A percentile compares a stretch with the other conserved stretches of the same genome.
Conservation (phyloP, 192 early-diverging fungal genomes). For the Linderina pennispora region DNA sequence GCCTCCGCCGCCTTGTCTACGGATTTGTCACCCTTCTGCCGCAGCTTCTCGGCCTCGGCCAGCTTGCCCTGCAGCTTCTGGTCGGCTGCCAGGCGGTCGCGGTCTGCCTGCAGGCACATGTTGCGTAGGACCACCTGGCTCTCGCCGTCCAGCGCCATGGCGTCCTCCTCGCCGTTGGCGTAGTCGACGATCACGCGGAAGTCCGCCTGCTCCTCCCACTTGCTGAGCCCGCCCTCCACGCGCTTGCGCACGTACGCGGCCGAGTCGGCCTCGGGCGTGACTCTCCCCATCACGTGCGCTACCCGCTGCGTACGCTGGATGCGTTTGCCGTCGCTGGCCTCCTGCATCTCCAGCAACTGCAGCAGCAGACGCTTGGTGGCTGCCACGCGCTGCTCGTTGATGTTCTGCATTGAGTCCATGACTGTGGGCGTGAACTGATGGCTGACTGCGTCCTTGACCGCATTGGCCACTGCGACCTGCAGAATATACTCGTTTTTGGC, state of each 20-base stretch:
- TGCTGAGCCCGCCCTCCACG: slow-evolving; percentile 18
- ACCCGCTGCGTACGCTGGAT: slow-evolving; percentile 8
- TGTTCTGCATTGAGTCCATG: slow-evolving; percentile 29
- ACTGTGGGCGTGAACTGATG: slow-evolving; percentile 21
- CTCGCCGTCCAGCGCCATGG: slow-evolving; percentile 22
- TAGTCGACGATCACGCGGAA: slow-evolving; percentile 37
- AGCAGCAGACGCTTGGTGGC: slow-evolving; percentile 11
- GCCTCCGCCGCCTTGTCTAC: slow-evolving; percentile 12
- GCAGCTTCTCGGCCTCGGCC: slow-evolving; percentile 17
- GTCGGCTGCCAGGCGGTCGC: slow-evolving; percentile 12
- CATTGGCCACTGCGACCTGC: slow-evolving; percentile 33
- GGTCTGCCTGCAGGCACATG: slow-evolving; percentile 20
- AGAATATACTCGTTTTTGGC: slow-evolving; percentile 41
- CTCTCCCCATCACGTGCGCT: slow-evolving; percentile 14
- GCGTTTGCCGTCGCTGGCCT: slow-evolving; percentile 3
- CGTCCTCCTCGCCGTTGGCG: slow-evolving; percentile 27
- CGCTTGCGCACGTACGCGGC: slow-evolving; percentile 25
- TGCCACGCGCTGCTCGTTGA: slow-evolving; percentile 25
- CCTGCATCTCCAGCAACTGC: slow-evolving; percentile 38
- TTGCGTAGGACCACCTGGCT: slow-evolving; percentile 40
- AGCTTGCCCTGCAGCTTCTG: slow-evolving; percentile 11
- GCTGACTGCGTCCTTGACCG: slow-evolving; percentile 24
- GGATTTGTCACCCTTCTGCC: slow-evolving; percentile 9
- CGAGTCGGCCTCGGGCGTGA: slow-evolving; percentile 18
- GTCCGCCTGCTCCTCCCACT: slow-evolving; percentile 41